Percentiles rank a stretch among this genome's conserved stretches.
Evolutionary conservation across 2,329 filamentous ascomycete genomes (phyloP).

Genomic region (Hawksworthiomyces lignivorus): DNA sequence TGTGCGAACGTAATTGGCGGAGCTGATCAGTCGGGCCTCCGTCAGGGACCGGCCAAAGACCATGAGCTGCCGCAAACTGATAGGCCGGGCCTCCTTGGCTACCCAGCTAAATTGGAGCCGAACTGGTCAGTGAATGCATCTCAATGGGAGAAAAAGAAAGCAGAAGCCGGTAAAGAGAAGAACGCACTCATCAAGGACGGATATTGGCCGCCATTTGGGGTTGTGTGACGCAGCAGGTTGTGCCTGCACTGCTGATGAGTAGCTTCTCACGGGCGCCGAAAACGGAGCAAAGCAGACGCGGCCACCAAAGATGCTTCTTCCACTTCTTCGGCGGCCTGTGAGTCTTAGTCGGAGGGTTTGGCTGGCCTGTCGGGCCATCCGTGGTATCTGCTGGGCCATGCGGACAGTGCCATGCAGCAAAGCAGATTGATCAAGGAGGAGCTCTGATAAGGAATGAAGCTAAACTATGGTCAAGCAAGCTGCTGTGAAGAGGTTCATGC

Average conservation of each 20-base stretch:
- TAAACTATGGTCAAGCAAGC: too few species aligned
- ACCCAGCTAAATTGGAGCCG: conserved; percentile 91
- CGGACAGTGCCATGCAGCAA: conserved; percentile 7
- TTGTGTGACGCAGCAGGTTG: conserved; percentile 3
- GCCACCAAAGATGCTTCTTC: neutral
- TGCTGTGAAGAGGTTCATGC: too few species aligned
- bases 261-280: too few species aligned
- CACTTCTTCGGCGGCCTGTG: neutral
- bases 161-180: neutral
- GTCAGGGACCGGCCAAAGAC: conserved; percentile 94
- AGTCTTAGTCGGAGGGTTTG: conserved; percentile 5
- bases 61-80: conserved; percentile 91
- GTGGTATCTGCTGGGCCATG: conserved; percentile 8
- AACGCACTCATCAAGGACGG: conserved; percentile 56
- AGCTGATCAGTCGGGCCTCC: conserved; percentile 80
- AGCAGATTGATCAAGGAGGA: too few species aligned
- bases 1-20: conserved; percentile 93
- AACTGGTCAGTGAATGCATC: too few species aligned
- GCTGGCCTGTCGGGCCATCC: conserved; percentile 9
- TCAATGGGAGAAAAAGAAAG: conserved; percentile 1
- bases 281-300: neutral
- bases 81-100: conserved; percentile 83
- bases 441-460: too few species aligned
- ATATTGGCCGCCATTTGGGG: conserved; percentile 52
- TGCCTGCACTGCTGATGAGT: too few species aligned